Conservation (phyloP, 1,284 basidiomycete genomes). For the Ganoderma lingzhi region DNA sequence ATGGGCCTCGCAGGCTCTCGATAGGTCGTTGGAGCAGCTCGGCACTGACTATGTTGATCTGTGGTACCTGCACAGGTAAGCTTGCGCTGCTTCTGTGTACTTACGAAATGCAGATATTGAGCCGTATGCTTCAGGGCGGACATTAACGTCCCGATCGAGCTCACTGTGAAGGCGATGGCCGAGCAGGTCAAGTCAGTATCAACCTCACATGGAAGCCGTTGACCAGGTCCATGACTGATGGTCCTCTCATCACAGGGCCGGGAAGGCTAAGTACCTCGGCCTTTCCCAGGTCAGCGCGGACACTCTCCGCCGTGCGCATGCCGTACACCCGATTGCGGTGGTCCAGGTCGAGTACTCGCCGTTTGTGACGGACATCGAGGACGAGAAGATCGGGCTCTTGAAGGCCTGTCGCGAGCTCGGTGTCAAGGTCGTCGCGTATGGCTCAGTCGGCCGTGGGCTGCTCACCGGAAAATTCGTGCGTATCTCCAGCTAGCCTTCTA, state of each 20-base stretch:
- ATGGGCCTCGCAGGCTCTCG: constrained; percentile 45
- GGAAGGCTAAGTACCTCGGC: constrained; percentile 70
- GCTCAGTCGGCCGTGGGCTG: constrained; percentile 68
- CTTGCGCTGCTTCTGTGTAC: background rate
- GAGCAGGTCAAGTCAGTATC: constrained; percentile 58
- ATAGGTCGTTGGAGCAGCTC: constrained; percentile 49
- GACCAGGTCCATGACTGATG: background rate
- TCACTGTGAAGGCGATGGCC: constrained; percentile 58
- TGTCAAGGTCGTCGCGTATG: constrained; percentile 64
- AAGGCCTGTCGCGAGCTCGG: constrained; percentile 61
- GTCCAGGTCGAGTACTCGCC: constrained; percentile 73
- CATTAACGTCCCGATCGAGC: constrained; percentile 52
- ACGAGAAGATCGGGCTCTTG: constrained; percentile 54
- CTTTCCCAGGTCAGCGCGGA: constrained; percentile 66
- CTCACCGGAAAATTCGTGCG: constrained; percentile 62
- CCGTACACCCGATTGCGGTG: constrained; percentile 66
- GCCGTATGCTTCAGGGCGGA: background rate
- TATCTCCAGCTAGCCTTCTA: constrained; percentile 8
- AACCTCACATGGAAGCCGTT: background rate
- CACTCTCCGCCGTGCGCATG: constrained; percentile 70
- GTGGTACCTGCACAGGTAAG: constrained; percentile 32
- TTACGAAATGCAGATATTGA: background rate
- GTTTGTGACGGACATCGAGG: constrained; percentile 63
- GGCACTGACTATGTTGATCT: constrained; percentile 56
- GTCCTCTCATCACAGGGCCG: constrained; percentile 46